A percentile compares a stretch with the other conserved stretches of the same genome.
phyloP scores from a whole-genome alignment of 345 rosid species.

The Acer negundo region DNA sequence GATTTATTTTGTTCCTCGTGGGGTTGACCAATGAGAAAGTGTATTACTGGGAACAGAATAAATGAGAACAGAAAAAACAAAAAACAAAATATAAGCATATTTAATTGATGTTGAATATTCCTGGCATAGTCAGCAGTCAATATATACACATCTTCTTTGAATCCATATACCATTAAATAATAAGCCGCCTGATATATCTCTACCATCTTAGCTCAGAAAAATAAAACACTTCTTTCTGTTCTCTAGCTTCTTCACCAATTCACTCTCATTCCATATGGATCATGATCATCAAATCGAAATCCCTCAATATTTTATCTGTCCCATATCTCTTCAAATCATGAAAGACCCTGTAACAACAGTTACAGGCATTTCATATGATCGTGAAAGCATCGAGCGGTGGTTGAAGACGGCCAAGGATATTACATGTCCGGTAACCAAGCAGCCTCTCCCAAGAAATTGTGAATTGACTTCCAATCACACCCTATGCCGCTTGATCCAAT shows the following conservation, averaged over 20 bases:
- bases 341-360: constrained; percentile 62
- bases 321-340: constrained; percentile 63
- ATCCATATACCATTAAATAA: not conserved
- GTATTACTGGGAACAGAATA: not conserved
- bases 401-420: constrained; percentile 26
- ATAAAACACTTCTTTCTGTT: not conserved
- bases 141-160: not conserved
- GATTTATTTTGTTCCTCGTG: not conserved
- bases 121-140: not conserved
- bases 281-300: constrained; percentile 39
- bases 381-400: constrained; percentile 64
- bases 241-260: not conserved
- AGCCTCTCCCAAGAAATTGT: constrained; percentile 40
- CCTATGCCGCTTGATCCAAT: constrained; percentile 49
- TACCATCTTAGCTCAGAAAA: not conserved
- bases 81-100: not conserved
- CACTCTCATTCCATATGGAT: constrained; percentile 24
- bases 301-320: constrained; percentile 57
- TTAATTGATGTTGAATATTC: not conserved
- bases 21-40: not conserved
- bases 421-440: constrained; percentile 59
- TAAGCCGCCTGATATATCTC: not conserved
- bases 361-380: constrained; percentile 64
- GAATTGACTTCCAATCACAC: constrained; percentile 57
- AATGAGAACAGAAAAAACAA: not conserved